Base-by-base conservation (phyloP, 352 stramenopile species). In the Phytophthora macrochlamydospora region DNA sequence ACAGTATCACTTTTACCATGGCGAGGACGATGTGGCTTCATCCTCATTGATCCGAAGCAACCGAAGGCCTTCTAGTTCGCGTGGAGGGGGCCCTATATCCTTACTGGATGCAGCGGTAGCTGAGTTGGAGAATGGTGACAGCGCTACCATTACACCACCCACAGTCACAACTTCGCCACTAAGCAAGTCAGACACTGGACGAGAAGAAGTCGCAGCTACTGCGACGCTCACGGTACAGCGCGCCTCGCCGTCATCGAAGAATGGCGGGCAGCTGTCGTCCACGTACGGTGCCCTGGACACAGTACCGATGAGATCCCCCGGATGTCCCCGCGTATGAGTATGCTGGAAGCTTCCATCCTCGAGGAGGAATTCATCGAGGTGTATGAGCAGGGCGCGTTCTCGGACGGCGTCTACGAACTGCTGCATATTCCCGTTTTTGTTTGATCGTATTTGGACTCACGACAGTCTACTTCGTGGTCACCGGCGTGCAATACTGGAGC, bases 391-490 rank as follows among this genome's bases (percentile, higher is more conserved):
- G 82, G 79, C 1, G 86, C 81, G 24, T 87, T 92, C 55, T 76
- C 73, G 14, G 82, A 92, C 2, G 84, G 84, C 2, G 57, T 91
- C 32, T 74, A 81, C 51, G 79, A 85, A 51, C 70, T 94, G 28
- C 59, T 88, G 30, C 75, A 84, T 44, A 87, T 92, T 24, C 86
- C 86, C 3, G 83, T 92, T 95, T 93, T 62, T 85, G 81, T 28
- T 62, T 93, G 43, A 92, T 93, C 62, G 81, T 95, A 4, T 80
- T 84, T 14, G 87, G 85, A 0, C 73, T 95, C 49, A 91, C 83
- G 45, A 87, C 85, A 12, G 83, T 95, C 18, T 95, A 93, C 76
- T 95, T 95, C 55, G 87, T 95, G 42, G 87, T 95, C 57, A 93
- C 87, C 38, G 85, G 85, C 42, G 85, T 95, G 52, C 87, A 95